Evolutionary conservation across 495 filamentous ascomycete genomes (phyloP).

Genomic region (Neurospora intermedia): DNA sequence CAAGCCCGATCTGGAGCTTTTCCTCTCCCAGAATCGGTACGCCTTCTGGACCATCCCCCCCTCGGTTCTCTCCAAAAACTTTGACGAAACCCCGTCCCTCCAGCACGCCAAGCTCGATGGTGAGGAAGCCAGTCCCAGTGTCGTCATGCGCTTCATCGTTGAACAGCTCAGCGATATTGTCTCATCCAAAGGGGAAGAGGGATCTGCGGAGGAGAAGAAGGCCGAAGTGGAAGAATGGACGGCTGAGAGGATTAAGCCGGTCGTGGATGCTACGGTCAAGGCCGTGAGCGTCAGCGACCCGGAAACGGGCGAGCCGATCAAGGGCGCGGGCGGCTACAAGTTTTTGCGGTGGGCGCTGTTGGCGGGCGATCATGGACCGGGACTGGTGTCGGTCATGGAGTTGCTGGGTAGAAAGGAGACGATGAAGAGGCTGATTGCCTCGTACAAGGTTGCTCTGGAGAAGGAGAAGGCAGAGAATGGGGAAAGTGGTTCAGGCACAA

Average conservation of each 20-base stretch:
- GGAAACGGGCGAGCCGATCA: slow-evolving; percentile 24
- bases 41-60: slow-evolving; percentile 47
- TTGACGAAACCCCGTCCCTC: not conserved
- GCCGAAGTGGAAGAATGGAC: slow-evolving; percentile 1
- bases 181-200: not conserved
- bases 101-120: not conserved
- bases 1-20: slow-evolving; percentile 26
- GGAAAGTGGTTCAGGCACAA: not conserved
- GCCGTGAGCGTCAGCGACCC: slow-evolving; percentile 3
- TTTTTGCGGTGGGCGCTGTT: slow-evolving; percentile 60
- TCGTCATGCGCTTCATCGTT: not conserved
- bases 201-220: not conserved
- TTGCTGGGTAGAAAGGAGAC: slow-evolving; percentile 54
- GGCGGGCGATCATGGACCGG: slow-evolving; percentile 47
- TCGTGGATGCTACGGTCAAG: not conserved
- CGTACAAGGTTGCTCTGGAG: slow-evolving; percentile 11
- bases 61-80: not conserved
- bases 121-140: not conserved
- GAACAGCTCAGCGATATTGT: not conserved
- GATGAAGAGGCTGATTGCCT: slow-evolving; percentile 43
- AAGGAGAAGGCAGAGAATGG: not conserved
- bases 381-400: slow-evolving; percentile 46
- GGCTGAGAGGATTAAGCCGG: not conserved
- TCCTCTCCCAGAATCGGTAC: slow-evolving; percentile 46
- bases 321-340: slow-evolving; percentile 34